Percentiles rank a stretch among this genome's conserved stretches.
These are phyloP conservation scores for Pseudogymnoascus sp. DNA, from an alignment of 2,329 filamentous ascomycete genomes.

Conservation along the genomic window DNA sequence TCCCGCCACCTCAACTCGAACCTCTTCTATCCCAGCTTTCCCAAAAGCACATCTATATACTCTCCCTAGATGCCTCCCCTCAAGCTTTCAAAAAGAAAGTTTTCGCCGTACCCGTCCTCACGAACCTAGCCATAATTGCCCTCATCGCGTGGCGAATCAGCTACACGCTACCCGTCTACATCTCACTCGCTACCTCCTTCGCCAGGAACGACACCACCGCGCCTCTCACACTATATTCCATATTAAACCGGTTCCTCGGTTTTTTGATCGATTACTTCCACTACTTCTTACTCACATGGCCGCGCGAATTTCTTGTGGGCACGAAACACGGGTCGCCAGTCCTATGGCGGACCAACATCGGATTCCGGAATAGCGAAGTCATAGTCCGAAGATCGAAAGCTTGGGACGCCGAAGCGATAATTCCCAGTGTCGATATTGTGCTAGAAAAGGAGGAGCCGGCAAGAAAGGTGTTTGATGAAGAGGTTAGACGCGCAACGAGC, in stretches of 20 bases:
- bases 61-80: constrained; percentile 71
- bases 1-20: constrained; percentile 53
- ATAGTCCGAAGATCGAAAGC: constrained; percentile 70
- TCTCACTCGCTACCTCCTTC: constrained; percentile 35
- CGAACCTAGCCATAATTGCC: constrained; percentile 63
- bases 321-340: constrained; percentile 52
- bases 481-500: constrained; percentile 62
- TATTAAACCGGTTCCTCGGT: constrained; percentile 45
- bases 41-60: constrained; percentile 68
- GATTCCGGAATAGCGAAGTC: constrained; percentile 74
- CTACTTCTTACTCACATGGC: constrained; percentile 66
- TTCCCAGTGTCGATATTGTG: constrained; percentile 45
- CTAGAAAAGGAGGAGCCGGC: constrained; percentile 40
- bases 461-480: constrained; percentile 51
- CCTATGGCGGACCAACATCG: constrained; percentile 65
- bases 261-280: constrained; percentile 71
- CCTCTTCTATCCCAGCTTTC: constrained; percentile 62
- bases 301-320: constrained; percentile 62
- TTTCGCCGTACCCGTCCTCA: constrained; percentile 68
- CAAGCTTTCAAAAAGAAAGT: constrained; percentile 70
- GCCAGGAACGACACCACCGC: not conserved
- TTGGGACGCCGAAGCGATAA: constrained; percentile 52
- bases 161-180: constrained; percentile 65
- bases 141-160: constrained; percentile 64
- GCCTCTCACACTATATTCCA: not conserved